Evolutionary conservation across 305 asterid species (phyloP).

Genomic region (Fraxinus baroniana): DNA sequence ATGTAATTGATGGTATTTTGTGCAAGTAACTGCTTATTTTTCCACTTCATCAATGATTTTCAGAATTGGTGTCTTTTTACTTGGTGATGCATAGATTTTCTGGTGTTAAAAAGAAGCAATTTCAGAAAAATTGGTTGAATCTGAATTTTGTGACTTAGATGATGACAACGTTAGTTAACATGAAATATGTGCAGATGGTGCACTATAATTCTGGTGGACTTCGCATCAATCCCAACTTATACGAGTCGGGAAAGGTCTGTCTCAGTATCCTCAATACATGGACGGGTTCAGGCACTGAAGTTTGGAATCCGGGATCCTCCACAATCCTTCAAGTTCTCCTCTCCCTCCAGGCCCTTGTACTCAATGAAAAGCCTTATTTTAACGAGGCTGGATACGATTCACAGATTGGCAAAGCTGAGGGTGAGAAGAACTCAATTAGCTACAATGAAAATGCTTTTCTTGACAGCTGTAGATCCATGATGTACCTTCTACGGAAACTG

Average conservation of each 20-base stretch:
- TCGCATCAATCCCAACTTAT: conserved; percentile 85
- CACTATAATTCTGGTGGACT: conserved; percentile 86
- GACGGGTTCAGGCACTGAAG: conserved; percentile 81
- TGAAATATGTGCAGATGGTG: conserved; percentile 63
- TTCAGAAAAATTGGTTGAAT: background rate
- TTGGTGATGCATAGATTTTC: background rate
- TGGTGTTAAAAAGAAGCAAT: background rate
- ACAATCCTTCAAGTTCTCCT: conserved; percentile 84
- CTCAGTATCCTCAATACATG: conserved; percentile 88
- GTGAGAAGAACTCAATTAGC: conserved; percentile 75
- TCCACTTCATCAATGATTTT: background rate
- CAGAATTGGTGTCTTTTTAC: background rate
- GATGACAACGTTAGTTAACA: background rate
- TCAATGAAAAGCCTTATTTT: conserved; percentile 82
- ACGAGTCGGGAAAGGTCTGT: conserved; percentile 89
- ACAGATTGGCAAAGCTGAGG: conserved; percentile 79
- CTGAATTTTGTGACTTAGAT: background rate
- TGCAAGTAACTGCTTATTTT: conserved; percentile 10
- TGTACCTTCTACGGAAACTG: conserved; percentile 69
- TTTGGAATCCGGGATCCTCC: conserved; percentile 76
- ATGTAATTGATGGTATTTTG: background rate
- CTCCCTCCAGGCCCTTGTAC: conserved; percentile 92
- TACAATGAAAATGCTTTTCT: conserved; percentile 91
- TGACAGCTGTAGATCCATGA: conserved; percentile 77
- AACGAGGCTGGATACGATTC: conserved; percentile 91